Evolutionary conservation across 805 yeast genomes (phyloP).

Genomic region (Myxozyma neotropica): DNA sequence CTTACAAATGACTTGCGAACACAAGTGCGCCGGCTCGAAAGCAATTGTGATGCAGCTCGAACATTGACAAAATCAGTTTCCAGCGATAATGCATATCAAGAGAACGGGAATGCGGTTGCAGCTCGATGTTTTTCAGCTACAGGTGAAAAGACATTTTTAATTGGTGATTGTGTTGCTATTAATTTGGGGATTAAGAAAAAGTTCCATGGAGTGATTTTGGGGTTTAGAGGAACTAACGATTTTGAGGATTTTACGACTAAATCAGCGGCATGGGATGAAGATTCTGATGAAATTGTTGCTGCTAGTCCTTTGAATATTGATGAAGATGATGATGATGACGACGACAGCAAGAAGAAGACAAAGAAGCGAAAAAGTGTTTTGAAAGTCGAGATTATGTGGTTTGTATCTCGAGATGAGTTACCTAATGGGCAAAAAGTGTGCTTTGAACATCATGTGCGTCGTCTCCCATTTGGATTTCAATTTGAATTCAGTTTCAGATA

Average conservation of each 20-base stretch:
- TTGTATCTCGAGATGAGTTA: conserved; percentile 8
- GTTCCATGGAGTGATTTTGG: conserved; percentile 9
- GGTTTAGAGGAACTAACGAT: conserved; percentile 5
- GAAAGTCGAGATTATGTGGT: conserved; percentile 8
- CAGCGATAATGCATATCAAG: background rate
- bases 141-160: background rate
- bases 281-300: background rate
- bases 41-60: background rate
- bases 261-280: background rate
- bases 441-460: conserved; percentile 3
- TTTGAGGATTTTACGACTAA: background rate
- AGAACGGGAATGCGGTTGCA: background rate
- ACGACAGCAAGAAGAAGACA: background rate
- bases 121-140: background rate
- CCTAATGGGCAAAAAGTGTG: conserved; percentile 10
- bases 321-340: no score
- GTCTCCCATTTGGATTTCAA: no score
- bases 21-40: background rate
- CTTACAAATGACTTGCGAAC: background rate
- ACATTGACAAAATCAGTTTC: background rate
- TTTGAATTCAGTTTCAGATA: no score
- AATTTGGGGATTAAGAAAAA: conserved; percentile 1
- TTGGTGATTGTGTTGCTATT: conserved; percentile 16
- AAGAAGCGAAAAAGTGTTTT: background rate
- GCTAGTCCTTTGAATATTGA: background rate